phyloP scores from a whole-genome alignment of 345 rosid genomes.

The Gossypium herbaceum region DNA sequence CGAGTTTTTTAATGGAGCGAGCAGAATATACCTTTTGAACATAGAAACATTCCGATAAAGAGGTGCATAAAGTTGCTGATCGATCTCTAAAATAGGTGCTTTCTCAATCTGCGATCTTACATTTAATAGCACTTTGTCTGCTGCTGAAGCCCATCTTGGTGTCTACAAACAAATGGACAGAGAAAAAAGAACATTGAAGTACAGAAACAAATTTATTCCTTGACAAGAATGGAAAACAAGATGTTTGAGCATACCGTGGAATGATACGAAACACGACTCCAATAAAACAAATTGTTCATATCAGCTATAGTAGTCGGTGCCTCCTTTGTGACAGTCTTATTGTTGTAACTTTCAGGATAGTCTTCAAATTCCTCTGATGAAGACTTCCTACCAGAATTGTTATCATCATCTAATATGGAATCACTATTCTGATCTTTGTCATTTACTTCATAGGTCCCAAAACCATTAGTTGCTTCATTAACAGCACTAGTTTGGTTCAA shows the following conservation, averaged over 20 bases:
- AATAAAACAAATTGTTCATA: slow-evolving; percentile 62
- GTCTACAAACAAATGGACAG: slow-evolving; percentile 38
- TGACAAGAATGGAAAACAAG: slow-evolving; percentile 10
- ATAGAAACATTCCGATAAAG: slow-evolving; percentile 66
- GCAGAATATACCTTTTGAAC: slow-evolving; percentile 57
- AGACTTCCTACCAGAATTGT: slow-evolving; percentile 18
- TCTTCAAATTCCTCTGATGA: slow-evolving; percentile 12
- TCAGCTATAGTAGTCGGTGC: slow-evolving; percentile 53
- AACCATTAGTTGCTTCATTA: slow-evolving; percentile 23
- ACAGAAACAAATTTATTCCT: background rate
- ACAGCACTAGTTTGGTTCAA: slow-evolving; percentile 23
- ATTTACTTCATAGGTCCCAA: slow-evolving; percentile 18
- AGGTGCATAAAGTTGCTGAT: slow-evolving; percentile 56
- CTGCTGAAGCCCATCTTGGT: slow-evolving; percentile 53
- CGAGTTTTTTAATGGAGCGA: background rate
- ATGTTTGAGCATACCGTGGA: slow-evolving; percentile 38
- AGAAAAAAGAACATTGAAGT: slow-evolving; percentile 8
- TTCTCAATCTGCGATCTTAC: slow-evolving; percentile 67
- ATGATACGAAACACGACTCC: slow-evolving; percentile 43
- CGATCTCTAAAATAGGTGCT: slow-evolving; percentile 45
- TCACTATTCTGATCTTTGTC: slow-evolving; percentile 26
- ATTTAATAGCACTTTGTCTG: slow-evolving; percentile 47
- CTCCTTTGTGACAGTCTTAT: slow-evolving; percentile 20
- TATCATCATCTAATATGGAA: slow-evolving; percentile 11
- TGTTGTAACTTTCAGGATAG: slow-evolving; percentile 12